A percentile compares a stretch with the other conserved stretches of the same genome.
phyloP scores from a whole-genome alignment of 306 rosid species.

The Trifolium pratense region DNA sequence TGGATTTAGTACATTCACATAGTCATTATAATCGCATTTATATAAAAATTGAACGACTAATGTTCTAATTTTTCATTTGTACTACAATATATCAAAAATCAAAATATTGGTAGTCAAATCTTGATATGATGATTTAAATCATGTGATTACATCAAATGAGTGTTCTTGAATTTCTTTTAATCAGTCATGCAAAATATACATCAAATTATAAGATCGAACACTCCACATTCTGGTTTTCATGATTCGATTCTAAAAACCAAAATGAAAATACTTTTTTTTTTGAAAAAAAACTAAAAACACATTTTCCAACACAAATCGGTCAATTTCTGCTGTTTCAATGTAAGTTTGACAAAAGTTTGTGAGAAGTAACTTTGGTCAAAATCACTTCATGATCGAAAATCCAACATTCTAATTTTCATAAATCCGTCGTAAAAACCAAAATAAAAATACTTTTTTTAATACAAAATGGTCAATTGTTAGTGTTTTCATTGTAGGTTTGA shows the following conservation, averaged over 20 bases:
- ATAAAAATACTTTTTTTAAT: background rate
- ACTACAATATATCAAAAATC: background rate
- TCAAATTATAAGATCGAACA: background rate
- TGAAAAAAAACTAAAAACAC: too few species aligned
- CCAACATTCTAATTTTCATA: background rate
- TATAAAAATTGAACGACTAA: background rate
- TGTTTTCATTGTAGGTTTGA: background rate
- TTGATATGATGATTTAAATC: background rate
- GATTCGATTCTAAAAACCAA: background rate
- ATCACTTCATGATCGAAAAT: background rate
- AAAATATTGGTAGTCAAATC: background rate
- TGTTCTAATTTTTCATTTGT: background rate
- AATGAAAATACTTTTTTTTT: background rate
- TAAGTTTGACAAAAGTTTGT: too few species aligned
- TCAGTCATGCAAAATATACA: background rate
- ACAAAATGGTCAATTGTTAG: background rate
- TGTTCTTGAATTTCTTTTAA: background rate
- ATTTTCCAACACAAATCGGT: too few species aligned
- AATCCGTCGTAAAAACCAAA: background rate
- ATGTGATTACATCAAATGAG: background rate
- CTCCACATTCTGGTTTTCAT: background rate
- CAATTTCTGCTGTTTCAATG: too few species aligned
- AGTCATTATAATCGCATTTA: background rate
- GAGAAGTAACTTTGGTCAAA: too few species aligned
- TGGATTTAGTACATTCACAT: background rate